These are phyloP conservation scores for Beauveria rudraprayagi DNA, from an alignment of 2,329 filamentous ascomycete genomes.

Conservation along the genomic window DNA sequence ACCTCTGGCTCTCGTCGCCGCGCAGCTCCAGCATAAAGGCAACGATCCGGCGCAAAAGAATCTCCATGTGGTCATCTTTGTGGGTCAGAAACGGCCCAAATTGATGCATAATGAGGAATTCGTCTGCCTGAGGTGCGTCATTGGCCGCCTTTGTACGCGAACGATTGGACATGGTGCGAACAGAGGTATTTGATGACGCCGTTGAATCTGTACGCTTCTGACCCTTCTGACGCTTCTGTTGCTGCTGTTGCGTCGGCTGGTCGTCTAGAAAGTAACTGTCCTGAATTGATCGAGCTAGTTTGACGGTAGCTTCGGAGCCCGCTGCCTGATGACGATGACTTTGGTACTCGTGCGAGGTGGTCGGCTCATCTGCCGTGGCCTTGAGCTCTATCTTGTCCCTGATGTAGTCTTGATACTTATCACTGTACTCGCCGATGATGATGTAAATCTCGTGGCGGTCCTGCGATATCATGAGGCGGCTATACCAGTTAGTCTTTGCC, in stretches of 20 bases:
- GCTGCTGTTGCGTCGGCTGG: no score
- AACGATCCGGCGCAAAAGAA: neutral
- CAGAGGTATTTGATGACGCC: no score
- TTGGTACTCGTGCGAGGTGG: no score
- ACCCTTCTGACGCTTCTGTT: no score
- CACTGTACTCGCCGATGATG: constrained; percentile 3
- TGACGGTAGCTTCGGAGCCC: neutral
- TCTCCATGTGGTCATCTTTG: neutral
- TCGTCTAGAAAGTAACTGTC: no score
- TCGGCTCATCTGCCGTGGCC: neutral
- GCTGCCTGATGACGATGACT: neutral
- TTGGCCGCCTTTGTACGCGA: neutral
- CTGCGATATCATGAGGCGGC: constrained; percentile 10
- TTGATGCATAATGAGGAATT: neutral
- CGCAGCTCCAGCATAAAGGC: neutral
- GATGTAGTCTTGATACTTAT: neutral
- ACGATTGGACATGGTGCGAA: no score
- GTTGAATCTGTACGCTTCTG: no score
- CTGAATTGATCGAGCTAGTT: no score
- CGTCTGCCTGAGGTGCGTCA: neutral
- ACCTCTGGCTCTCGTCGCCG: no score
- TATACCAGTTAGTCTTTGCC: neutral
- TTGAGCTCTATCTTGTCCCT: neutral
- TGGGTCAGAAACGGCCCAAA: neutral
- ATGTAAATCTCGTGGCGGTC: constrained; percentile 12